Conservation (phyloP, 2,329 filamentous ascomycete genomes). For the Cadophora gregata region DNA sequence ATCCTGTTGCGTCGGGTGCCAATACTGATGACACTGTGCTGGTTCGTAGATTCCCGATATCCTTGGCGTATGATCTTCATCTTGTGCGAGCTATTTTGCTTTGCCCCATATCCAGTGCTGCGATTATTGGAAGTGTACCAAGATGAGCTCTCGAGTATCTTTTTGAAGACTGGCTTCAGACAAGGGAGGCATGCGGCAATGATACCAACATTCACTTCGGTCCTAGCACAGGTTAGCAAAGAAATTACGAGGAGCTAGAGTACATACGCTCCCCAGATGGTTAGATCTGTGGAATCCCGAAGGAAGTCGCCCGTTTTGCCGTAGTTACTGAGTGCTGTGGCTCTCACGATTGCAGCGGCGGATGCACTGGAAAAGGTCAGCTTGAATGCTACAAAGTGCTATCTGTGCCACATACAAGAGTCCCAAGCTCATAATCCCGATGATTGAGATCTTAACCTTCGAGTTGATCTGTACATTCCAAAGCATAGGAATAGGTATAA, state of each 20-base stretch:
- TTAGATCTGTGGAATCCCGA: constrained; percentile 54
- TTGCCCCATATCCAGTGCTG: background rate
- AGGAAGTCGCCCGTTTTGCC: constrained; percentile 50
- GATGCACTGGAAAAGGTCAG: constrained; percentile 7
- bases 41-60: background rate
- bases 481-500: constrained; percentile 50
- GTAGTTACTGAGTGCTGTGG: constrained; percentile 48
- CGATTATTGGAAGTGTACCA: background rate
- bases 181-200: constrained; percentile 50
- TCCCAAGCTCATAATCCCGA: constrained; percentile 31
- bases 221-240: constrained; percentile 31
- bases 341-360: constrained; percentile 47
- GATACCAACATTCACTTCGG: constrained; percentile 51
- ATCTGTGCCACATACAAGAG: constrained; percentile 21
- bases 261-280: constrained; percentile 49
- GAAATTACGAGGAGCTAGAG: background rate
- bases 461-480: constrained; percentile 50
- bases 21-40: background rate
- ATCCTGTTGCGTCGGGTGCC: background rate
- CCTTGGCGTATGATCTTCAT: background rate
- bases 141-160: constrained; percentile 18
- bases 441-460: constrained; percentile 48
- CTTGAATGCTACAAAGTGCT: background rate
- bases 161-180: constrained; percentile 47
- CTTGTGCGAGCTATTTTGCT: background rate